Percentiles rank a stretch among this genome's conserved stretches.
phyloP scores from a whole-genome alignment of 139 green algal genomes.

The Zygnema cylindricum region DNA sequence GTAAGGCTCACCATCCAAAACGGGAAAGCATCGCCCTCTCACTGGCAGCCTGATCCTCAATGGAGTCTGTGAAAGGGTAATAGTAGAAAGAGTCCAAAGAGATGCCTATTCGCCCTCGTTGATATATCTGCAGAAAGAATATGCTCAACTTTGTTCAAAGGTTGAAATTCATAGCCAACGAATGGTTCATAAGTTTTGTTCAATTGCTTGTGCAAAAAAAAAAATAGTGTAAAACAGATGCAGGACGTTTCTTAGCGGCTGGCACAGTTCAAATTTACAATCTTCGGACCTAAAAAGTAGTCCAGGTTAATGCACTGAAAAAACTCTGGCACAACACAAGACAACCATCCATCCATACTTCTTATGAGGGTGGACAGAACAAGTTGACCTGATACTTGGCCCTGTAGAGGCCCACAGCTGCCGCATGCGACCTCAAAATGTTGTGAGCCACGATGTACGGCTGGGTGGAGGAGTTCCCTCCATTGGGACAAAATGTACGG shows the following conservation, averaged over 20 bases:
- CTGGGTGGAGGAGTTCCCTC: constrained; percentile 55
- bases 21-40: constrained; percentile 63
- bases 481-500: background rate
- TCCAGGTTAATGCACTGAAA: no score
- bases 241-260: no score
- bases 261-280: no score
- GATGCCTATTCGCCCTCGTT: constrained; percentile 66
- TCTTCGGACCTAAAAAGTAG: no score
- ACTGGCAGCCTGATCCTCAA: constrained; percentile 58
- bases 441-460: constrained; percentile 66
- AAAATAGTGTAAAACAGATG: no score
- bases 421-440: constrained; percentile 66
- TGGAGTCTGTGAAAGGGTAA: constrained; percentile 44
- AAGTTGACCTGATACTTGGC: constrained; percentile 50
- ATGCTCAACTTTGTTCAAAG: no score
- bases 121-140: constrained; percentile 59
- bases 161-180: no score
- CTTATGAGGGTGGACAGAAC: background rate
- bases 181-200: no score
- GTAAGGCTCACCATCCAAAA: constrained; percentile 61
- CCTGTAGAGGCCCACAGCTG: constrained; percentile 63
- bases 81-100: constrained; percentile 64
- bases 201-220: no score
- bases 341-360: no score
- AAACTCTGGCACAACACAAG: no score